These are phyloP conservation scores for Arachnomyces sp. DNA, from an alignment of 2,329 filamentous ascomycete species.

Conservation along the genomic window DNA sequence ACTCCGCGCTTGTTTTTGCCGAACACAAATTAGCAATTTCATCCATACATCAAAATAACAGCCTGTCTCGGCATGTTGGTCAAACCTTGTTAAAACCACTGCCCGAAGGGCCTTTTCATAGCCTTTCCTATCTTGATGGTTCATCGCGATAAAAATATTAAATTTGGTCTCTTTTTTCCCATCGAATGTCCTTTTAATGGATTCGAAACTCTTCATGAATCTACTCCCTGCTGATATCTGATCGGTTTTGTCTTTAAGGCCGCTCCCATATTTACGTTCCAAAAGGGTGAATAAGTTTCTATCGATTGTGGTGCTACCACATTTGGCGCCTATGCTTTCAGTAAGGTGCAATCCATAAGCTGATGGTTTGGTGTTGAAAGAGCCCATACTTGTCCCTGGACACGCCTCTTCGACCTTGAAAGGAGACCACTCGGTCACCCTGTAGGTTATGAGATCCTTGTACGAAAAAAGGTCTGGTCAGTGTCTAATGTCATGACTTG, in stretches of 20 bases:
- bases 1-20: conserved; percentile 5
- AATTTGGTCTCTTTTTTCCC: background rate
- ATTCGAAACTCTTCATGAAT: conserved; percentile 24
- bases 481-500: too few species aligned
- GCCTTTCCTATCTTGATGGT: conserved; percentile 1
- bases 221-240: conserved; percentile 16
- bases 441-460: conserved; percentile 12
- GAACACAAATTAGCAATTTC: background rate
- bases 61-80: too few species aligned
- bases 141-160: conserved; percentile 3
- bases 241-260: conserved; percentile 13
- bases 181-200: conserved; percentile 17
- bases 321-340: conserved; percentile 16
- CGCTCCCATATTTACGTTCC: conserved; percentile 16
- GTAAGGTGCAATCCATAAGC: background rate
- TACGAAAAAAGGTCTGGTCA: background rate
- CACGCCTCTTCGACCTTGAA: conserved; percentile 7
- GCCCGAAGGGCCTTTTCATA: background rate
- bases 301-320: conserved; percentile 22
- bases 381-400: conserved; percentile 4
- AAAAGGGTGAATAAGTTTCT: conserved; percentile 18
- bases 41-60: background rate
- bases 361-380: too few species aligned
- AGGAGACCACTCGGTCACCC: background rate
- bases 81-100: conserved; percentile 7